A percentile compares a stretch with the other conserved stretches of the same genome.
Conservation (phyloP, 2,329 filamentous ascomycete genomes). For the Fusarium sp. region DNA sequence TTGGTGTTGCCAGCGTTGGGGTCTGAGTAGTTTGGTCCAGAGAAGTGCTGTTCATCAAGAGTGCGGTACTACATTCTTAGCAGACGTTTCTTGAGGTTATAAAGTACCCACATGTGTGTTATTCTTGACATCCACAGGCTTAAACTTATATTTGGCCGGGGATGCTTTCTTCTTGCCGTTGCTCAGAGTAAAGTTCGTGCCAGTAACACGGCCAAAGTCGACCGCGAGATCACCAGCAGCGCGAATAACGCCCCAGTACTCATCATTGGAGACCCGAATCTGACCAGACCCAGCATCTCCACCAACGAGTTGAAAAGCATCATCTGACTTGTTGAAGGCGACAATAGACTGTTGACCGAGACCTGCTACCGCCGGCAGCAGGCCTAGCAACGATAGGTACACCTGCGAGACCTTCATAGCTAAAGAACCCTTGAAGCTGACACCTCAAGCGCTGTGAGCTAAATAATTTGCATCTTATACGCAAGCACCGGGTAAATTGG, state of each 20-base stretch:
- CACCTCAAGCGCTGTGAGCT: neutral
- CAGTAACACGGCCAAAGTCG: conserved; percentile 77
- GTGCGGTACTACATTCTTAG: conserved; percentile 27
- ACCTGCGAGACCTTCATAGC: conserved; percentile 9
- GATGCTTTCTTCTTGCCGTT: conserved; percentile 52
- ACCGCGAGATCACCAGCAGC: conserved; percentile 71
- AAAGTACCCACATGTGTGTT: conserved; percentile 53
- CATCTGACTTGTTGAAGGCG: conserved; percentile 16
- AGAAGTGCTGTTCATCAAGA: conserved; percentile 29
- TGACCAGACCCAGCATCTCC: conserved; percentile 44
- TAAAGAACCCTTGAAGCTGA: neutral
- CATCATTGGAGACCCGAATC: conserved; percentile 64
- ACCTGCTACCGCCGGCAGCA: conserved; percentile 3
- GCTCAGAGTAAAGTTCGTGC: conserved; percentile 67
- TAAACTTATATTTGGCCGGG: conserved; percentile 53
- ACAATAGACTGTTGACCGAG: conserved; percentile 24
- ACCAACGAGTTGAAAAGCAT: conserved; percentile 16
- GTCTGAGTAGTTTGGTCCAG: conserved; percentile 54
- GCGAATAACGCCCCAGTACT: conserved; percentile 74
- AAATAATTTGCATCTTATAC: conserved; percentile 1
- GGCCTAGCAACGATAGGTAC: conserved; percentile 5
- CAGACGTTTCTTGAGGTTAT: fast-evolving
- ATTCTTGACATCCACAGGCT: conserved; percentile 54
- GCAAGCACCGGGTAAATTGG: conserved; percentile 4
- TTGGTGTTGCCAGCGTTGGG: conserved; percentile 57